These are phyloP conservation scores for Nitzschia sp. DNA, from an alignment of 108 stramenopile genomes.

Conservation along the genomic window DNA sequence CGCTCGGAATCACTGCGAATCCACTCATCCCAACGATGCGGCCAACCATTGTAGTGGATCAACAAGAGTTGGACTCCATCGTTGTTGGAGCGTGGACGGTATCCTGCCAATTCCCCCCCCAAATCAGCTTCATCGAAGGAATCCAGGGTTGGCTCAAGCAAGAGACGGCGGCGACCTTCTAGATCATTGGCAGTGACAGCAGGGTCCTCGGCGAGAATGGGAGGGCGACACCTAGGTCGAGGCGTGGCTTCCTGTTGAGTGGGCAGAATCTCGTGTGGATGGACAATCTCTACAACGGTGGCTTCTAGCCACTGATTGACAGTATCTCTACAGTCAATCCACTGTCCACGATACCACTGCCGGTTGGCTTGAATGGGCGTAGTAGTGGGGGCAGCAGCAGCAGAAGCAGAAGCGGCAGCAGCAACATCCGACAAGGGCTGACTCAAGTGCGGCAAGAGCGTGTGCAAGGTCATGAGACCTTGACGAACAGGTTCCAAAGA, in stretches of 20 bases:
- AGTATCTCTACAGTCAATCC: conserved; percentile 95
- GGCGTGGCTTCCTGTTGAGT: not conserved
- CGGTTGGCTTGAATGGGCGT: conserved; percentile 62
- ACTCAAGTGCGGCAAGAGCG: conserved; percentile 60
- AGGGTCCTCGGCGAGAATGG: conserved; percentile 45
- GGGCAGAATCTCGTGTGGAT: conserved; percentile 64
- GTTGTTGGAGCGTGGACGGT: conserved; percentile 51
- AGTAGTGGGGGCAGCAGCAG: not conserved
- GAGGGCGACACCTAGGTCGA: conserved; percentile 17
- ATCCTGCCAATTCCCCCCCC: conserved; percentile 33
- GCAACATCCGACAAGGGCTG: not conserved
- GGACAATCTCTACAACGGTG: conserved; percentile 85
- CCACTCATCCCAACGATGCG: conserved; percentile 98
- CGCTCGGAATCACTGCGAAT: conserved; percentile 82
- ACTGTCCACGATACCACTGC: conserved; percentile 90
- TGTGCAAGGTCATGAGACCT: conserved; percentile 90
- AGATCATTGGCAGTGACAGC: conserved; percentile 73
- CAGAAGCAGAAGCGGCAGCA: not conserved
- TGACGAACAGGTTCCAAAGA: conserved; percentile 90
- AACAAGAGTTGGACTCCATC: conserved; percentile 68
- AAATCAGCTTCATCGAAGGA: conserved; percentile 34
- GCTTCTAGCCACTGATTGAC: conserved; percentile 98
- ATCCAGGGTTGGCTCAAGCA: conserved; percentile 61
- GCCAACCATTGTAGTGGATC: conserved; percentile 99
- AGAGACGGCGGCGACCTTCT: conserved; percentile 66